These are phyloP conservation scores for Batkoa obscura DNA, from an alignment of 371 early-diverging fungal species.

Conservation along the genomic window DNA sequence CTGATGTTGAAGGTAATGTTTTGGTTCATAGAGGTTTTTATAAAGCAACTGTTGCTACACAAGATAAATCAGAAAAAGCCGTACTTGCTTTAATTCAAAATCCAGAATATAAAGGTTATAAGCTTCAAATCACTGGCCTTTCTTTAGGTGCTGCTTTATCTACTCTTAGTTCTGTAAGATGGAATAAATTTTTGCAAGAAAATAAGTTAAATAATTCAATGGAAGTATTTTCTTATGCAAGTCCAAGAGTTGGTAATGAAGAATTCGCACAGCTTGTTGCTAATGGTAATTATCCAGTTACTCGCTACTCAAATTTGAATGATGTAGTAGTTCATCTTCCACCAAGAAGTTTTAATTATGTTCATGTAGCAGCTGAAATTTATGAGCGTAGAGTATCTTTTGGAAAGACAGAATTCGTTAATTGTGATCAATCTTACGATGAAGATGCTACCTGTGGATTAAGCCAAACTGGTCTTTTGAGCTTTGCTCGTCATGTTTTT, in stretches of 20 bases:
- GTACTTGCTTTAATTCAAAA: neutral
- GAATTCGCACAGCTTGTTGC: neutral
- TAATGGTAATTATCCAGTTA: neutral
- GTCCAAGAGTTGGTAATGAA: neutral
- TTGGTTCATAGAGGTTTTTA: neutral
- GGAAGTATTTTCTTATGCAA: neutral
- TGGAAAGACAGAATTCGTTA: too few relatives aligned
- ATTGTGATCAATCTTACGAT: too few relatives aligned
- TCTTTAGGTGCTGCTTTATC: neutral
- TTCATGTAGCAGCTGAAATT: neutral
- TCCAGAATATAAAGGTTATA: neutral
- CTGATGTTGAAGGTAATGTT: neutral
- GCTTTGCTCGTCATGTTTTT: too few relatives aligned
- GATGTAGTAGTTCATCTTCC: neutral
- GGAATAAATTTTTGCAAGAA: neutral
- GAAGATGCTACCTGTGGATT: too few relatives aligned
- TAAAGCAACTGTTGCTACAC: too few relatives aligned
- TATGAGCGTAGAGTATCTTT: too few relatives aligned
- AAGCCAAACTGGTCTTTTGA: too few relatives aligned
- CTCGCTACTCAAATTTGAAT: neutral
- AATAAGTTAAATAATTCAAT: neutral
- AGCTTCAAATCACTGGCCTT: neutral
- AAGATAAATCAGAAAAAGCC: neutral
- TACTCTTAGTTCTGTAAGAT: neutral
- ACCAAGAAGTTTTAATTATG: neutral